A percentile compares a stretch with the other conserved stretches of the same genome.
These are phyloP conservation scores for Pseudogymnoascus sp. DNA, from an alignment of 2,329 filamentous ascomycete genomes.

Conservation along the genomic window DNA sequence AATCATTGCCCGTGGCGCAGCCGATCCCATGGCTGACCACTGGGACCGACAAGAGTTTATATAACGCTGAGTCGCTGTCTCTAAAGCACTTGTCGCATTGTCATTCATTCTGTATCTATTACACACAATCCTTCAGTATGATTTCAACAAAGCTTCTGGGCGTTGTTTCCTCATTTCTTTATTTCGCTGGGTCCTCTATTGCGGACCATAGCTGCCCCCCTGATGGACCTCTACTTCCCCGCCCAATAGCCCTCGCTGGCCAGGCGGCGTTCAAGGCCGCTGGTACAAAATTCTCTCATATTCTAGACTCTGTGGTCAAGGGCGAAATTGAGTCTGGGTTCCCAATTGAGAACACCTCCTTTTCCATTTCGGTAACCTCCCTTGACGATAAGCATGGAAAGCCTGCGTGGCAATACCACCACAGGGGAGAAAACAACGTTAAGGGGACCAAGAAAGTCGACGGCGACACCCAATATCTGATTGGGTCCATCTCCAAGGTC, in stretches of 20 bases:
- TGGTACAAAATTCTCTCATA: not conserved
- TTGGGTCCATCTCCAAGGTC: conserved; percentile 36
- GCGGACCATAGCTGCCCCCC: not conserved
- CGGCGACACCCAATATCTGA: conserved; percentile 30
- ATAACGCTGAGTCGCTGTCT: not conserved
- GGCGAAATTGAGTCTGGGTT: not conserved
- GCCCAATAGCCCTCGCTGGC: not conserved
- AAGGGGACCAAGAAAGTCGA: not conserved
- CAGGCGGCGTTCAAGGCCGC: not conserved
- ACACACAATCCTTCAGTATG: not conserved
- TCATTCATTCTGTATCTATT: not conserved
- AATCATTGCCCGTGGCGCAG: not conserved
- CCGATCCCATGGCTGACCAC: not conserved
- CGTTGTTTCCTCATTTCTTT: not conserved
- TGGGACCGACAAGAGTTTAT: not conserved
- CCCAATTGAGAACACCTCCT: not conserved
- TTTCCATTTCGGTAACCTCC: not conserved
- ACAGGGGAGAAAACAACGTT: conserved; percentile 30
- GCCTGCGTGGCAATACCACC: conserved; percentile 32
- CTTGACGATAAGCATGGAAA: not conserved
- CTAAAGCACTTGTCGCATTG: not conserved
- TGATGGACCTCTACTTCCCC: not conserved
- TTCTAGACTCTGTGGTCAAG: not conserved
- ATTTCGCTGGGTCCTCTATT: not conserved
- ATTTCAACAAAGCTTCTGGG: not conserved